These are phyloP conservation scores for Phytophthora fragariae DNA, from an alignment of 352 stramenopile species.

Conservation along the genomic window DNA sequence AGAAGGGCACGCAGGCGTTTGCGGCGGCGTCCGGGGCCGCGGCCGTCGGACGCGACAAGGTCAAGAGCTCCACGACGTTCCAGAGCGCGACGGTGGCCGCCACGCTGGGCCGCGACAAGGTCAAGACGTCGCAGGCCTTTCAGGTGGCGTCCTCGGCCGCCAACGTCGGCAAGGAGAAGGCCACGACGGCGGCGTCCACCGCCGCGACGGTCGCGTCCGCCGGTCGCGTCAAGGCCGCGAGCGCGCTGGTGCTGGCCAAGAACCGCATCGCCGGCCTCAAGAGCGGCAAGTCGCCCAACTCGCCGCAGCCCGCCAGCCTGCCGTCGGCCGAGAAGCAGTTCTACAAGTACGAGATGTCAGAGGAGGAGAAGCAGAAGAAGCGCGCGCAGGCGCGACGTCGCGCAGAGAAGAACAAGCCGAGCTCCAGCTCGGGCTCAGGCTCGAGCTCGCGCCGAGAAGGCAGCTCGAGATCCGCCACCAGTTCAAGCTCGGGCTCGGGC, in stretches of 20 bases:
- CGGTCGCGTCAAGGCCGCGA: slow-evolving; percentile 61
- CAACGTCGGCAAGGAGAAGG: slow-evolving; percentile 66
- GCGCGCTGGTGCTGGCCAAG: slow-evolving; percentile 65
- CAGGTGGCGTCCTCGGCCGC: slow-evolving; percentile 63
- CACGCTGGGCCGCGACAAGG: slow-evolving; percentile 58
- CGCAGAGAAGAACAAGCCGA: slow-evolving; percentile 68
- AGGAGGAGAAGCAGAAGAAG: slow-evolving; percentile 80
- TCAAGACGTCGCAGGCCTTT: slow-evolving; percentile 67
- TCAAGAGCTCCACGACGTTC: slow-evolving; percentile 72
- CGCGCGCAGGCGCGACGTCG: slow-evolving; percentile 69
- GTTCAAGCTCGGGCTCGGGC: slow-evolving; percentile 27
- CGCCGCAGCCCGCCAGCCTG: slow-evolving; percentile 34
- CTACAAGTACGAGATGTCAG: slow-evolving; percentile 86
- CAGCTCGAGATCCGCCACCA: slow-evolving; percentile 32
- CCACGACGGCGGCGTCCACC: slow-evolving; percentile 46
- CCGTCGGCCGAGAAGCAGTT: slow-evolving; percentile 72
- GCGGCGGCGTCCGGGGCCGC: slow-evolving; percentile 59
- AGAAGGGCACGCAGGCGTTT: slow-evolving; percentile 64
- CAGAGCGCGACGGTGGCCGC: slow-evolving; percentile 64
- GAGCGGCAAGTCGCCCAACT: slow-evolving; percentile 37
- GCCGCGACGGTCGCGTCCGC: slow-evolving; percentile 55
- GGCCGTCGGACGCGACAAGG: slow-evolving; percentile 53
- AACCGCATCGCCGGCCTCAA: slow-evolving; percentile 52
- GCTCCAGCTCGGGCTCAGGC: slow-evolving; percentile 13
- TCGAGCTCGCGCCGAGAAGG: slow-evolving; percentile 25